phyloP scores from a whole-genome alignment of 1,284 basidiomycete genomes.

The Boletus sp. region DNA sequence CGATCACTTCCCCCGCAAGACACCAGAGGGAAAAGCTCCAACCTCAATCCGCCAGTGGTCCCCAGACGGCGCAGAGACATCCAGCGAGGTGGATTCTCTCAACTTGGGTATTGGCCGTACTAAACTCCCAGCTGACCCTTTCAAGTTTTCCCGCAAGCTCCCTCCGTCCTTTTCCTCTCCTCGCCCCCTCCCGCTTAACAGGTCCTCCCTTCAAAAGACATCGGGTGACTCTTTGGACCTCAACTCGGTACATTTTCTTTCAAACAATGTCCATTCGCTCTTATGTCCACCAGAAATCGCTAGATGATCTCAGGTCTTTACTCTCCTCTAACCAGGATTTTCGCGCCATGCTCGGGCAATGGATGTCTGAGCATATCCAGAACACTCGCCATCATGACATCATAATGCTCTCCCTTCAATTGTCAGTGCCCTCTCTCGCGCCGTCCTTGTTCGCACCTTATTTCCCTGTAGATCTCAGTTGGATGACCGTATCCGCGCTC shows the following conservation, averaged over 20 bases:
- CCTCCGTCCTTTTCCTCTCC: background rate
- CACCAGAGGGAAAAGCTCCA: slow-evolving; percentile 9
- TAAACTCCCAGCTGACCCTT: slow-evolving; percentile 9
- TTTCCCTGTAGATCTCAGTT: slow-evolving; percentile 21
- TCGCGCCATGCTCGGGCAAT: slow-evolving; percentile 13
- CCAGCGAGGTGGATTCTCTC: slow-evolving; percentile 29
- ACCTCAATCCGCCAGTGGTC: slow-evolving; percentile 7
- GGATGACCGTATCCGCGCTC: slow-evolving; percentile 25
- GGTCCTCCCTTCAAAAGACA: slow-evolving; percentile 9
- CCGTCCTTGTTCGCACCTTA: background rate
- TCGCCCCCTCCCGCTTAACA: slow-evolving; percentile 1
- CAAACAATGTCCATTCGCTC: background rate
- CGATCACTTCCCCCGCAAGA: slow-evolving; percentile 34
- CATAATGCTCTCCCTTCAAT: slow-evolving; percentile 19
- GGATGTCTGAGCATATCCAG: slow-evolving; percentile 21
- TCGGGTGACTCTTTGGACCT: slow-evolving; percentile 15
- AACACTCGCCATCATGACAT: slow-evolving; percentile 18
- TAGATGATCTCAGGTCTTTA: slow-evolving; percentile 16
- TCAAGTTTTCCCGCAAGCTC: slow-evolving; percentile 18
- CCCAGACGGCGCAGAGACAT: slow-evolving; percentile 21
- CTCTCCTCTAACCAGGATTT: slow-evolving; percentile 13
- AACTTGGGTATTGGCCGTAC: slow-evolving; percentile 9
- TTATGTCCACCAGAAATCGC: slow-evolving; percentile 22
- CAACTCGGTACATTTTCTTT: slow-evolving; percentile 5
- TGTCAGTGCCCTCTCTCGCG: slow-evolving; percentile 14